Evolutionary conservation across 192 early-diverging fungal species (phyloP), one percentile per base, ranked within the genome.

Genomic region (Borealophlyctis nickersoniae): DNA sequence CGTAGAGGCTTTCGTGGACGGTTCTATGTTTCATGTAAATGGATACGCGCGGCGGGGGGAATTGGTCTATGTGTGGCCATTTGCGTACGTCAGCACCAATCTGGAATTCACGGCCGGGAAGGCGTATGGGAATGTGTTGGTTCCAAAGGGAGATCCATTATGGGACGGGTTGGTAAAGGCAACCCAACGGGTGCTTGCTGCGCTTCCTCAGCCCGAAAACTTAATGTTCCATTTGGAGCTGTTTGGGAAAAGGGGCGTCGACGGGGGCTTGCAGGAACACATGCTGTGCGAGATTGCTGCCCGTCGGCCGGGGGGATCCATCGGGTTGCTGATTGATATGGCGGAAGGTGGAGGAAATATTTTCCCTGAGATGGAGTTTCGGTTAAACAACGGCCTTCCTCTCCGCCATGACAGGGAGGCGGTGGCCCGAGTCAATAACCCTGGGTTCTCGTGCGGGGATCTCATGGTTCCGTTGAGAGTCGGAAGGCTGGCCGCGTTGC

Each of bases 101-200:
- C 57, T 81, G 32, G 64, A 50, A 2, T 81, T 81, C 58, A 77
- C 75, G 39, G 51, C 49, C 34, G 73, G 73, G 1, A 39, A 58
- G n/a, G 66, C 73, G 22, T 81, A 77, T 52, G 79, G 79, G 30
- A 77, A 77, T 57, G 69, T 81, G n/a, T 68, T 75, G 63, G 55
- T 81, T 2, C 69, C 71, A 16, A 36, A 49, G 19, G 32, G 23
- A 22, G 63, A 77, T 32, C 52, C 58, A 14, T 33, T 45, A 11
- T 63, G 62, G 49, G 32, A 14, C 49, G 1, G 27, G 9, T 36
- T 77, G 1, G 23, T 70, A 22, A 26, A 36, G n/a, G 73, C 73
- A 35, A 62, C 73, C 3, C 50, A 73, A 33, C 55, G 52, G 16
- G 27, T 75, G 19, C 60, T 81, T 14, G 49, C 52, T 3, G 60